Conservation (phyloP, 257 asterid genomes). For the Nicotiana paniculata region DNA sequence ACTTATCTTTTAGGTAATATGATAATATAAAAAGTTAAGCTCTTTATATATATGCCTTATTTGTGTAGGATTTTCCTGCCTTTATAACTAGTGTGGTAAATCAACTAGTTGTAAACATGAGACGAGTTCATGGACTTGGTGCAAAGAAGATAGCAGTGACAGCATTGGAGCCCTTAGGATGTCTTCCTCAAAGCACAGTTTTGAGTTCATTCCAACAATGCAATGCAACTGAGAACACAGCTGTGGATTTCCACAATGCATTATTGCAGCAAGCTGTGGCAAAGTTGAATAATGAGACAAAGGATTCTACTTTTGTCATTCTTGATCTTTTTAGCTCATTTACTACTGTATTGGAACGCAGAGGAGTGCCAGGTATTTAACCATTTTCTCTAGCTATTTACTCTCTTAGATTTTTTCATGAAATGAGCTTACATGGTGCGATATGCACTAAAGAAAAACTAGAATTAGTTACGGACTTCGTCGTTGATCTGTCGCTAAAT, state of each 20-base stretch:
- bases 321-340: conserved; percentile 64
- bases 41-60: background rate
- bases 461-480: no score
- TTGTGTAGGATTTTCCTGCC: conserved; percentile 37
- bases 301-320: conserved; percentile 27
- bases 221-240: conserved; percentile 45
- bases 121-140: conserved; percentile 36
- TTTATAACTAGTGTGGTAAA: conserved; percentile 49
- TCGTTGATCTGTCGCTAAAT: no score
- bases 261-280: conserved; percentile 43
- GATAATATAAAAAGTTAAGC: no score
- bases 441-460: no score
- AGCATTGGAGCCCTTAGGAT: conserved; percentile 64
- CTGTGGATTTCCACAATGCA: conserved; percentile 51
- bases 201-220: conserved; percentile 44
- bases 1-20: no score
- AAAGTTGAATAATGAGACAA: conserved; percentile 40
- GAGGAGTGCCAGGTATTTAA: conserved; percentile 32
- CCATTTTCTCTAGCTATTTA: no score
- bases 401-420: no score
- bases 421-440: no score
- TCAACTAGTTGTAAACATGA: conserved; percentile 44
- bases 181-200: conserved; percentile 65
- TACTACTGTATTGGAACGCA: conserved; percentile 32
- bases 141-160: conserved; percentile 54